Evolutionary conservation across 1,139 yeast genomes (phyloP).

Genomic region (Diutina pseudorugosa): DNA sequence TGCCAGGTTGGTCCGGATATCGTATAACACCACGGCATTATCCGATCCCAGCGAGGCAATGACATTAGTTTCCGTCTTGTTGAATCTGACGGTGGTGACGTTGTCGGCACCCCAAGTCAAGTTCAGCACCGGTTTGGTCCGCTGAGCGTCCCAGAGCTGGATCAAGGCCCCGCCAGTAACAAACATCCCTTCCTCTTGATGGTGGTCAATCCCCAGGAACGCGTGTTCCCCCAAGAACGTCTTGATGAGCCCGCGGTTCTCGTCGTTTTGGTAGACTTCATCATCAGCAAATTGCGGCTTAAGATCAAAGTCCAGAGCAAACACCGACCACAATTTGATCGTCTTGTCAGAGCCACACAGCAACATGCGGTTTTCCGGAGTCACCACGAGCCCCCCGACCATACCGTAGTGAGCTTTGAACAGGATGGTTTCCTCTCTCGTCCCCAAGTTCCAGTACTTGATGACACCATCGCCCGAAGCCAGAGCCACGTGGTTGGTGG

Average conservation of each 20-base stretch:
- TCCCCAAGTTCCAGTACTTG: constrained; percentile 80
- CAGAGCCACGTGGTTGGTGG: constrained; percentile 68
- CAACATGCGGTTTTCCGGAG: constrained; percentile 43
- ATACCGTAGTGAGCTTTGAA: constrained; percentile 87
- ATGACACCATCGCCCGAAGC: constrained; percentile 94
- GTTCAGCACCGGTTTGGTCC: constrained; percentile 67
- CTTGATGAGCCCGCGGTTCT: constrained; percentile 40
- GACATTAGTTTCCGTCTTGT: constrained; percentile 80
- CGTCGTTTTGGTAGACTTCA: constrained; percentile 5
- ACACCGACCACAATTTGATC: constrained; percentile 70
- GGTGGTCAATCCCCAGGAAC: constrained; percentile 80
- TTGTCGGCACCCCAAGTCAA: constrained; percentile 97
- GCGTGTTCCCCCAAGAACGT: constrained; percentile 80
- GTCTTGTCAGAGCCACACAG: constrained; percentile 91
- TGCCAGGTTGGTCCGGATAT: constrained; percentile 84
- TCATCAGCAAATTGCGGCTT: constrained; percentile 15
- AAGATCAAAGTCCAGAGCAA: constrained; percentile 26
- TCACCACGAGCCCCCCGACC: constrained; percentile 78
- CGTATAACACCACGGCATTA: constrained; percentile 82
- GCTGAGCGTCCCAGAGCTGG: constrained; percentile 78
- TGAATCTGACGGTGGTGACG: constrained; percentile 70
- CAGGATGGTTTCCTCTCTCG: constrained; percentile 61
- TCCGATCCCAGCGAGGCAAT: constrained; percentile 90
- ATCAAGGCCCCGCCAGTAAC: constrained; percentile 89
- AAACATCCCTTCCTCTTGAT: constrained; percentile 57